Evolutionary conservation across 345 rosid species (phyloP).

Genomic region (Ricinus communis): DNA sequence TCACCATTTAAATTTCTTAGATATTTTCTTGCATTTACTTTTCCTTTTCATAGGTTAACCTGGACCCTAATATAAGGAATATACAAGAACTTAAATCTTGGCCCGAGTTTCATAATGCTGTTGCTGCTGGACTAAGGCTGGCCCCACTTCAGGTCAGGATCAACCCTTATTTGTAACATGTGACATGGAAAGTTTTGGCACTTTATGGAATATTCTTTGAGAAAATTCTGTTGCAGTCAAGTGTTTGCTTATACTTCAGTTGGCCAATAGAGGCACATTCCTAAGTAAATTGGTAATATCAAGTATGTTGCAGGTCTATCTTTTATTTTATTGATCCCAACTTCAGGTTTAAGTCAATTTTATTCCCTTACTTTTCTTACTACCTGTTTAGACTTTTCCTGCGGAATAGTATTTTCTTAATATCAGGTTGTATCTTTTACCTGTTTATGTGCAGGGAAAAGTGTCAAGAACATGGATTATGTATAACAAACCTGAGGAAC

Average conservation of each 20-base stretch:
- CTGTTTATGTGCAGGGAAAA: slow-evolving; percentile 65
- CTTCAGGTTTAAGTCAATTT: neutral
- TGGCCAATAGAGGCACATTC: neutral
- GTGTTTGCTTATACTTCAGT: neutral
- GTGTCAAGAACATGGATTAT: slow-evolving; percentile 94
- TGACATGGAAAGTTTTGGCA: neutral
- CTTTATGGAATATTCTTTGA: neutral
- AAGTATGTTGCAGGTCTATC: neutral
- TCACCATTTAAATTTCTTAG: slow-evolving; percentile 18
- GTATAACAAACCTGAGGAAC: slow-evolving; percentile 88
- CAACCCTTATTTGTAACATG: neutral
- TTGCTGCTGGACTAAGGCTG: slow-evolving; percentile 92
- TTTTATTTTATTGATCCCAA: neutral
- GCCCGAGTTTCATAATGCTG: slow-evolving; percentile 99
- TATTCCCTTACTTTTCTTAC: neutral
- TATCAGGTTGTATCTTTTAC: slow-evolving; percentile 5
- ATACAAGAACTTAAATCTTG: slow-evolving; percentile 91
- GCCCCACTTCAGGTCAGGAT: slow-evolving; percentile 86
- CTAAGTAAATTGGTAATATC: neutral
- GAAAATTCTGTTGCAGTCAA: neutral
- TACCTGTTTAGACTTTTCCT: neutral
- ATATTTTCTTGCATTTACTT: neutral
- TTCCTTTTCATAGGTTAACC: slow-evolving; percentile 61
- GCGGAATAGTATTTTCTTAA: neutral
- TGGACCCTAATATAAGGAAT: slow-evolving; percentile 85